These are phyloP conservation scores for Maudiozyma serrabonitensis DNA, from an alignment of 805 yeast species.

Conservation along the genomic window DNA sequence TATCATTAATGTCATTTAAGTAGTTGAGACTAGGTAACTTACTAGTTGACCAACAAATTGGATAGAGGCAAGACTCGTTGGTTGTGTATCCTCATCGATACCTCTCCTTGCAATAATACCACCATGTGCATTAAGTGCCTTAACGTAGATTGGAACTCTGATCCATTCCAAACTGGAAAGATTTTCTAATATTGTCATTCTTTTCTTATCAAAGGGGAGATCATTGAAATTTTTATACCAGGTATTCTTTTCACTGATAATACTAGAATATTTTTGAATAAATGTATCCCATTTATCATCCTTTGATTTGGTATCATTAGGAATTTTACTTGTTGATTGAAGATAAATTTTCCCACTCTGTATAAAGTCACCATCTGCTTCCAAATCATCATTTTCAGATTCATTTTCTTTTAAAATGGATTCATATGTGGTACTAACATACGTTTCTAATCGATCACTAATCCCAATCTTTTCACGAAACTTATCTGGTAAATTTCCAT, in stretches of 20 bases:
- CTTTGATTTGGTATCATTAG: conserved; percentile 1
- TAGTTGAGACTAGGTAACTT: conserved; percentile 8
- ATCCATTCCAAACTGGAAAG: conserved; percentile 64
- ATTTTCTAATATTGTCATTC: conserved; percentile 37
- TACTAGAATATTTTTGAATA: conserved; percentile 17
- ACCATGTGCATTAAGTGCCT: conserved; percentile 74
- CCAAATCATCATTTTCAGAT: conserved; percentile 6
- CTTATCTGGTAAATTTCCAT: conserved; percentile 15
- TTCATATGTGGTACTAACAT: conserved; percentile 18
- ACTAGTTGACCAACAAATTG: conserved; percentile 22
- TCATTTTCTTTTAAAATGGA: conserved; percentile 15
- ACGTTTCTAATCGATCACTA: conserved; percentile 17
- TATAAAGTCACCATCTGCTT: conserved; percentile 4
- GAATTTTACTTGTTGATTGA: background rate
- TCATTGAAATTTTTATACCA: conserved; percentile 11
- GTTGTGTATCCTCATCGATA: conserved; percentile 25
- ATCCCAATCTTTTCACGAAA: conserved; percentile 18
- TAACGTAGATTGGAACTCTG: conserved; percentile 64
- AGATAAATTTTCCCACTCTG: background rate
- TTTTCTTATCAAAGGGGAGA: conserved; percentile 31
- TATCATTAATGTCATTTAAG: background rate
- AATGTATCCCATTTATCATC: conserved; percentile 20
- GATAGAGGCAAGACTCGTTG: conserved; percentile 22
- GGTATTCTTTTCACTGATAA: conserved; percentile 8
- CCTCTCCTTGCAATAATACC: conserved; percentile 77